Conservation (phyloP, 2,329 filamentous ascomycete genomes). For the Aureobasidium pullulans region DNA sequence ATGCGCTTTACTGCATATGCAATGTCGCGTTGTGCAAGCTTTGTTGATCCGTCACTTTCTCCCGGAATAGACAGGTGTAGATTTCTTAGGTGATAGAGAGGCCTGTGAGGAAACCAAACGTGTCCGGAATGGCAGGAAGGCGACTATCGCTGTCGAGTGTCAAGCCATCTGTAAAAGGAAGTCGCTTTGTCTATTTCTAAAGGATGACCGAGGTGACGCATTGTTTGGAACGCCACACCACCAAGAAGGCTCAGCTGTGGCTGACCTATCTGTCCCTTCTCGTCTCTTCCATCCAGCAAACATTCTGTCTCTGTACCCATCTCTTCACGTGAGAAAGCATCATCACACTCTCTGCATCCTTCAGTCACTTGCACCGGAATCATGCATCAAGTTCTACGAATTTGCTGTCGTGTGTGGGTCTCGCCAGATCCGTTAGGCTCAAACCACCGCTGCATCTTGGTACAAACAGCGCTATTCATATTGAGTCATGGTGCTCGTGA, state of each 20-base stretch:
- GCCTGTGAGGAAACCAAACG: not conserved
- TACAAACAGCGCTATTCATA: too few species aligned
- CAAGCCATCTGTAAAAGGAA: too few species aligned
- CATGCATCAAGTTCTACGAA: too few species aligned
- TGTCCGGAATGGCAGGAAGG: not conserved
- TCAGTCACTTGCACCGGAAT: too few species aligned
- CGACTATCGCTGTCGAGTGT: too few species aligned
- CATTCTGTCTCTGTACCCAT: not conserved
- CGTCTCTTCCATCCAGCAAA: not conserved
- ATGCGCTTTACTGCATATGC: constrained; percentile 10
- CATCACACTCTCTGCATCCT: too few species aligned
- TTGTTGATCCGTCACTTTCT: constrained; percentile 7
- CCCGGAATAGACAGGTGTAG: not conserved
- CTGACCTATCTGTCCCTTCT: not conserved
- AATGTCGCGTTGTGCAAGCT: not conserved
- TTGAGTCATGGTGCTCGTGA: too few species aligned
- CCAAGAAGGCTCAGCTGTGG: not conserved
- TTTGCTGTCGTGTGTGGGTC: too few species aligned
- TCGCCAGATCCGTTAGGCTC: too few species aligned
- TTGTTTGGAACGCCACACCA: not conserved
- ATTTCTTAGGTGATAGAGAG: not conserved
- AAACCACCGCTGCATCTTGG: too few species aligned
- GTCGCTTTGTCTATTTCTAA: not conserved
- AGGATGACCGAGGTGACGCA: not conserved
- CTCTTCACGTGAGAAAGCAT: not conserved